Percentiles rank a stretch among this genome's conserved stretches.
These are phyloP conservation scores for Psilocybe tampanensis DNA, from an alignment of 768 basidiomycete genomes.

Conservation along the genomic window DNA sequence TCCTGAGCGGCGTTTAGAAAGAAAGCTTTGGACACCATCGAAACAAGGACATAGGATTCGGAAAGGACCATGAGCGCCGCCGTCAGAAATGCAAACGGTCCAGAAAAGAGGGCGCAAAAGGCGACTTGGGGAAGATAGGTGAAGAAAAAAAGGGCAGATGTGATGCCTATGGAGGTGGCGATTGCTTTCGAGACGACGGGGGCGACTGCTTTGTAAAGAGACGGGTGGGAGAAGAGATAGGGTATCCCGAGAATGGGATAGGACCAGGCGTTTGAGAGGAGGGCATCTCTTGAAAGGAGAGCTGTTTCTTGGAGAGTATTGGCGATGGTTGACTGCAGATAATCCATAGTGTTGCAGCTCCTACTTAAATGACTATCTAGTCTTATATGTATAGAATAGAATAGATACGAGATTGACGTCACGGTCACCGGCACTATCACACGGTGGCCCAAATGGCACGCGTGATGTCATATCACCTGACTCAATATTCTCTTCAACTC, in stretches of 20 bases:
- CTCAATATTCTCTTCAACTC: constrained; percentile 62
- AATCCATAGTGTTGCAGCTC: constrained; percentile 18
- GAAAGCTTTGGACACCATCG: constrained; percentile 37
- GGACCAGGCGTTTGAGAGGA: constrained; percentile 37
- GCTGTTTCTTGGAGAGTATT: constrained; percentile 20
- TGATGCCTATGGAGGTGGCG: constrained; percentile 38
- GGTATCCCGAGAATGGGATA: constrained; percentile 41
- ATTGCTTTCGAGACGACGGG: constrained; percentile 43
- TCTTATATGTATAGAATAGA: too few relatives aligned
- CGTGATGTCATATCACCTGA: constrained; percentile 25
- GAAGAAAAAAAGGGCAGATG: constrained; percentile 51
- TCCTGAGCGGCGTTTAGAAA: constrained; percentile 39
- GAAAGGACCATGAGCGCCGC: constrained; percentile 48
- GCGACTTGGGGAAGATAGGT: constrained; percentile 71
- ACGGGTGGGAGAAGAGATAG: constrained; percentile 38
- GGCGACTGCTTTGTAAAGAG: constrained; percentile 34
- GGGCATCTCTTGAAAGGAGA: constrained; percentile 29
- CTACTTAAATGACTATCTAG: too few relatives aligned
- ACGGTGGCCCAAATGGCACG: not conserved
- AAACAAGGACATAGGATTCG: constrained; percentile 40
- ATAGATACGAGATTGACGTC: too few relatives aligned
- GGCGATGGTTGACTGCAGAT: constrained; percentile 11
- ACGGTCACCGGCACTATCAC: too few relatives aligned
- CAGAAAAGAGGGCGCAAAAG: constrained; percentile 61
- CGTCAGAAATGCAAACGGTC: constrained; percentile 62